Conservation (phyloP, 306 rosid genomes). For the Amphicarpaea edgeworthii region DNA sequence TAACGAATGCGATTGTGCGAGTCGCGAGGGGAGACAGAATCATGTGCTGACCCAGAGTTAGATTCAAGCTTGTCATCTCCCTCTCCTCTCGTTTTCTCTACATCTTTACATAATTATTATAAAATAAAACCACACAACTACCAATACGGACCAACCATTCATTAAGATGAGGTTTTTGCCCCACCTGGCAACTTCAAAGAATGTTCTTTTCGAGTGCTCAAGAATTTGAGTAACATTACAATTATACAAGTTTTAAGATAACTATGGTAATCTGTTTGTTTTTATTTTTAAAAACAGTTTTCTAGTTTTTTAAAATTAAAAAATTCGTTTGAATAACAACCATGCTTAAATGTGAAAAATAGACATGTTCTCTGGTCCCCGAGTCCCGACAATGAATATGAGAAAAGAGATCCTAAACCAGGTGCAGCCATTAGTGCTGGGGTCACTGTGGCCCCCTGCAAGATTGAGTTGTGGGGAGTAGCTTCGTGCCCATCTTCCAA, state of each 20-base stretch:
- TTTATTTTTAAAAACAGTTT: too few species aligned
- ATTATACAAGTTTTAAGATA: neutral
- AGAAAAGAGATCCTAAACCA: too few species aligned
- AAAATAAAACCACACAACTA: neutral
- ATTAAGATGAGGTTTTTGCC: slow-evolving; percentile 6
- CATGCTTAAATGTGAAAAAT: too few species aligned
- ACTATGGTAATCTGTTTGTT: neutral
- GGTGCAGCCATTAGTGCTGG: too few species aligned
- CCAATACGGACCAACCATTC: slow-evolving; percentile 49
- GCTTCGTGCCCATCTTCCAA: too few species aligned
- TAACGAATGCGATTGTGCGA: slow-evolving; percentile 29
- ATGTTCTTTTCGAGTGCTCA: neutral
- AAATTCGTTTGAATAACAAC: too few species aligned
- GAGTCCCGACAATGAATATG: too few species aligned
- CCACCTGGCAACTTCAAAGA: neutral
- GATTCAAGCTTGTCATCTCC: slow-evolving; percentile 44
- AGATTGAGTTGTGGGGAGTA: too few species aligned
- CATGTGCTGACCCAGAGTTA: slow-evolving; percentile 19
- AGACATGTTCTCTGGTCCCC: too few species aligned
- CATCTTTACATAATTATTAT: too few species aligned
- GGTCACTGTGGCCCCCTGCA: too few species aligned
- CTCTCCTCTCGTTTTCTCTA: slow-evolving; percentile 4
- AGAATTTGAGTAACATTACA: neutral
- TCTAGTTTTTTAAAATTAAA: too few species aligned
- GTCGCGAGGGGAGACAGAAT: slow-evolving; percentile 15